phyloP scores from a whole-genome alignment of 495 filamentous ascomycete species.

The Cudoniella acicularis region DNA sequence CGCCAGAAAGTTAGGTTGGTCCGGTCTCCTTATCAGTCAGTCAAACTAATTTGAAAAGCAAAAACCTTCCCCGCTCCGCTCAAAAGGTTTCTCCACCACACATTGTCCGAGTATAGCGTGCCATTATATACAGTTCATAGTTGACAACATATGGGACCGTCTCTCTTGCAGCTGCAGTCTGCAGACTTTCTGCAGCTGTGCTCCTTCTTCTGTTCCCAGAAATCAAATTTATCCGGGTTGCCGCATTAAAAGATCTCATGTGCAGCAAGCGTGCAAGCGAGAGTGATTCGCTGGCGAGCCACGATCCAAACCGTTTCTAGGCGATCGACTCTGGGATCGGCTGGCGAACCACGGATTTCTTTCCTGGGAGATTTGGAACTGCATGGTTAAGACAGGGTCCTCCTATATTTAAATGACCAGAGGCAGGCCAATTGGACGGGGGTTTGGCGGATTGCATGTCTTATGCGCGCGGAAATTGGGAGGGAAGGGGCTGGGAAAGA shows the following conservation, averaged over 20 bases:
- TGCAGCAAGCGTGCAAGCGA: too few species aligned
- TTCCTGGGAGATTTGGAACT: not conserved
- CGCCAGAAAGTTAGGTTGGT: not conserved
- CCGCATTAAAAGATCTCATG: not conserved
- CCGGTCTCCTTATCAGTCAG: not conserved
- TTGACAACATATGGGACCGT: too few species aligned
- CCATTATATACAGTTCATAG: not conserved
- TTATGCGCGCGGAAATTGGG: not conserved
- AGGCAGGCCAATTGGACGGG: not conserved
- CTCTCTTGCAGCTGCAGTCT: too few species aligned
- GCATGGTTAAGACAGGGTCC: not conserved
- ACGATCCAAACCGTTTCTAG: not conserved
- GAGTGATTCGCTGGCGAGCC: not conserved
- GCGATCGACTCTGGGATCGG: not conserved
- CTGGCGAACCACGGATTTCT: not conserved
- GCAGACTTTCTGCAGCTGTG: too few species aligned
- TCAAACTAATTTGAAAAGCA: not conserved
- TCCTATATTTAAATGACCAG: not conserved
- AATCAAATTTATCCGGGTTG: not conserved
- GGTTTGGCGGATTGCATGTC: not conserved
- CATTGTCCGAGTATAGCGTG: not conserved
- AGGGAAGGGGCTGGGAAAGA: not conserved
- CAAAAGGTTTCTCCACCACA: too few species aligned
- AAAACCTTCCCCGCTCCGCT: too few species aligned
- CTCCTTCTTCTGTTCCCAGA: not conserved